These are phyloP conservation scores for Arthrobotrys sphaeroides DNA, from an alignment of 2,329 filamentous ascomycete species.

Conservation along the genomic window DNA sequence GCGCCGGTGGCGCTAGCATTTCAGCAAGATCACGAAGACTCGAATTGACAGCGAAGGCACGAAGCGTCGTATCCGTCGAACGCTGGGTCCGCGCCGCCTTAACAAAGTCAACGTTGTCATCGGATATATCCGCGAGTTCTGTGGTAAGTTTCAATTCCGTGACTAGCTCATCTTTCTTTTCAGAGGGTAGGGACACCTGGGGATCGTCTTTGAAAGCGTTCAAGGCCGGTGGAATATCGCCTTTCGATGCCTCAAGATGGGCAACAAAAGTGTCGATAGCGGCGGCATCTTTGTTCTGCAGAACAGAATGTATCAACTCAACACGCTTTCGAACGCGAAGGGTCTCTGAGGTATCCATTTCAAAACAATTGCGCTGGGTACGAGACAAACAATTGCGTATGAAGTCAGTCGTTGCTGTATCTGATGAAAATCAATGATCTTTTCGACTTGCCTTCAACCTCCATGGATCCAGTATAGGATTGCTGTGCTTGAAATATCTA, in stretches of 20 bases:
- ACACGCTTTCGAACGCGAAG: not conserved
- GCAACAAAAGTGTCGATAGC: not conserved
- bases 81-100: not conserved
- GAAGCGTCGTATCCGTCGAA: not conserved
- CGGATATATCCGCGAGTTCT: not conserved
- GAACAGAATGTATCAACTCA: not conserved
- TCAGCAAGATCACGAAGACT: slow-evolving; percentile 6
- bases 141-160: not conserved
- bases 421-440: too few relatives aligned
- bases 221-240: not conserved
- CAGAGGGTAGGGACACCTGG: not conserved
- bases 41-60: not conserved
- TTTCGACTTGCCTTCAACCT: too few relatives aligned
- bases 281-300: not conserved
- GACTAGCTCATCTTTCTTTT: not conserved
- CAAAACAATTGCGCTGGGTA: too few relatives aligned
- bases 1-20: not conserved
- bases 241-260: not conserved
- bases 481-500: too few relatives aligned
- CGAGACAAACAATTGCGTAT: too few relatives aligned
- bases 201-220: not conserved
- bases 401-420: not conserved
- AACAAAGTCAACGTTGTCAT: not conserved
- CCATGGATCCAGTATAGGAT: too few relatives aligned
- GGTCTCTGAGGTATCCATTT: not conserved